Evolutionary conservation across 345 rosid species (phyloP).

Genomic region (Brassica cretica): DNA sequence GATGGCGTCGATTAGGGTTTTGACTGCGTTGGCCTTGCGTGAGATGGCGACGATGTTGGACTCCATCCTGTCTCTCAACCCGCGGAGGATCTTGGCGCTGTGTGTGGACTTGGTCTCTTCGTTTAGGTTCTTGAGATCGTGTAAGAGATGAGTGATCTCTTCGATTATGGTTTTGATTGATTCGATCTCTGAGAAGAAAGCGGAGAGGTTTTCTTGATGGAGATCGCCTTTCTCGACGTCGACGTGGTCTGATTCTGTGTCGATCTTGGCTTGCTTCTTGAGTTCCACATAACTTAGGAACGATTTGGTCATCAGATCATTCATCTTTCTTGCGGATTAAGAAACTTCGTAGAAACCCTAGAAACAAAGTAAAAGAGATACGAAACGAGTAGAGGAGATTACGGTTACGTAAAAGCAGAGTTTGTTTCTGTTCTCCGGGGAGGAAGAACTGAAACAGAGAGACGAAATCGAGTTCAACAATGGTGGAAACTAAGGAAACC

Average conservation of each 20-base stretch:
- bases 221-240: slow-evolving; percentile 58
- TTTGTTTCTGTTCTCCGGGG: slow-evolving; percentile 11
- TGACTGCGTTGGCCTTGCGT: slow-evolving; percentile 59
- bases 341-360: slow-evolving; percentile 25
- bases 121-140: slow-evolving; percentile 66
- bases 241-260: slow-evolving; percentile 41
- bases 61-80: slow-evolving; percentile 72
- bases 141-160: slow-evolving; percentile 75
- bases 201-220: slow-evolving; percentile 61
- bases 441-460: slow-evolving; percentile 24
- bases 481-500: slow-evolving; percentile 7
- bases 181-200: slow-evolving; percentile 62
- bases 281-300: slow-evolving; percentile 79
- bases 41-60: slow-evolving; percentile 62
- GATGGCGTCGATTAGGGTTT: slow-evolving; percentile 59
- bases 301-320: slow-evolving; percentile 86
- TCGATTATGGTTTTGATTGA: slow-evolving; percentile 62
- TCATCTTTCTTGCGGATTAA: slow-evolving; percentile 45
- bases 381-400: slow-evolving; percentile 9
- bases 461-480: slow-evolving; percentile 14
- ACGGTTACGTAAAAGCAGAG: slow-evolving; percentile 18
- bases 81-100: slow-evolving; percentile 67
- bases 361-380: background rate
- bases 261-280: slow-evolving; percentile 67
- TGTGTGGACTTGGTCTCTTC: slow-evolving; percentile 74